phyloP scores from a whole-genome alignment of 257 asterid genomes.

The Fraxinus pennsylvanica region DNA sequence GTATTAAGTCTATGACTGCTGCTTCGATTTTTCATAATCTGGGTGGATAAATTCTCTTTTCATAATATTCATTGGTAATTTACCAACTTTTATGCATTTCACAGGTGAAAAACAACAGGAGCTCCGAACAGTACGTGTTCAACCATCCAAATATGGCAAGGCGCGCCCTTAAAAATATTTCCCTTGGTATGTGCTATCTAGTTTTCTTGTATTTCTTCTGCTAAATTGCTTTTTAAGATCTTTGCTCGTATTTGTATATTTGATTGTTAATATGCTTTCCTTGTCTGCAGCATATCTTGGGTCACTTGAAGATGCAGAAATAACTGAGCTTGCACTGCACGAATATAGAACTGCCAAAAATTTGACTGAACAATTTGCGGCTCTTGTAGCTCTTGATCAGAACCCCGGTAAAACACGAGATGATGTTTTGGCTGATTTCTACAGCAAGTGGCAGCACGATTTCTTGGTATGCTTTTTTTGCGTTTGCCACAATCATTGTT shows the following conservation, averaged over 20 bases:
- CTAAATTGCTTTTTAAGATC: background rate
- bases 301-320: slow-evolving; percentile 55
- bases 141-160: slow-evolving; percentile 72
- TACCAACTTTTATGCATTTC: slow-evolving; percentile 16
- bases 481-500: background rate
- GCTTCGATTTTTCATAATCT: slow-evolving; percentile 10
- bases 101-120: slow-evolving; percentile 57
- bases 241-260: slow-evolving; percentile 22
- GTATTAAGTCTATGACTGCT: slow-evolving; percentile 32
- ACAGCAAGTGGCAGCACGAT: slow-evolving; percentile 79
- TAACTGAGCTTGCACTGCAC: slow-evolving; percentile 66
- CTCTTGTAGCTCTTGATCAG: slow-evolving; percentile 85
- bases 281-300: slow-evolving; percentile 72
- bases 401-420: slow-evolving; percentile 68
- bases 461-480: slow-evolving; percentile 62
- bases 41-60: background rate
- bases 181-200: slow-evolving; percentile 55
- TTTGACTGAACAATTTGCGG: slow-evolving; percentile 89
- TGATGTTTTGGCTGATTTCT: slow-evolving; percentile 84
- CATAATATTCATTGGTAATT: slow-evolving; percentile 4
- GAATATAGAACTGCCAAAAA: slow-evolving; percentile 81
- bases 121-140: slow-evolving; percentile 61
- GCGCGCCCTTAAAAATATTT: slow-evolving; percentile 71
- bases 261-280: slow-evolving; percentile 3
- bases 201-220: background rate